Conservation (phyloP, 192 early-diverging fungal species). For the Haplosporangium gracile region DNA sequence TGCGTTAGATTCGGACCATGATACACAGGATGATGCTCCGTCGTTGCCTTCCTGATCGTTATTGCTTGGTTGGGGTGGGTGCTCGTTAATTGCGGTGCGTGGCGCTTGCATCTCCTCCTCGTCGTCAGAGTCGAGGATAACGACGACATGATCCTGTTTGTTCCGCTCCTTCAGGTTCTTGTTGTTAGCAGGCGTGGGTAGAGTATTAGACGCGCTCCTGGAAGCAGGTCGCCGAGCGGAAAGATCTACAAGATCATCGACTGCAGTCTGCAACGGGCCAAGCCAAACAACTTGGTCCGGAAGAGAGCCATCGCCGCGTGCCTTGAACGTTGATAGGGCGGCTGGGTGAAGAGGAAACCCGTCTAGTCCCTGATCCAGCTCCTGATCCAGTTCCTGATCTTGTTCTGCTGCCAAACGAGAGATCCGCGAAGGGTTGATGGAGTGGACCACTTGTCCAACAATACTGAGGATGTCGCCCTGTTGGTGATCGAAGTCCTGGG, state of each 20-base stretch:
- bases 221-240: background rate
- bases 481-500: background rate
- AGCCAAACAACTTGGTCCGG: conserved; percentile 22
- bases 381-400: background rate
- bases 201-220: background rate
- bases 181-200: background rate
- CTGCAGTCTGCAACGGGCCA: background rate
- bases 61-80: background rate
- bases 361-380: background rate
- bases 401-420: background rate
- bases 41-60: background rate
- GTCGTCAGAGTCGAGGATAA: conserved; percentile 16
- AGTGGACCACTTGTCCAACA: conserved; percentile 8
- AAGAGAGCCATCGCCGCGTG: background rate
- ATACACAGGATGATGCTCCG: background rate
- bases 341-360: conserved; percentile 16
- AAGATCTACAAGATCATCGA: background rate
- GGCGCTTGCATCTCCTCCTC: background rate
- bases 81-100: background rate
- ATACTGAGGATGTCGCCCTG: conserved; percentile 8
- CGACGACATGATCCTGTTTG: background rate
- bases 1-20: conserved; percentile 19
- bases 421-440: background rate
- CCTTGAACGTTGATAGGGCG: conserved; percentile 4
- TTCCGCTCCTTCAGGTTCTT: background rate